A percentile compares a stretch with the other conserved stretches of the same genome.
phyloP scores from a whole-genome alignment of 2,329 filamentous ascomycete genomes.

The Epichloe sp. region DNA sequence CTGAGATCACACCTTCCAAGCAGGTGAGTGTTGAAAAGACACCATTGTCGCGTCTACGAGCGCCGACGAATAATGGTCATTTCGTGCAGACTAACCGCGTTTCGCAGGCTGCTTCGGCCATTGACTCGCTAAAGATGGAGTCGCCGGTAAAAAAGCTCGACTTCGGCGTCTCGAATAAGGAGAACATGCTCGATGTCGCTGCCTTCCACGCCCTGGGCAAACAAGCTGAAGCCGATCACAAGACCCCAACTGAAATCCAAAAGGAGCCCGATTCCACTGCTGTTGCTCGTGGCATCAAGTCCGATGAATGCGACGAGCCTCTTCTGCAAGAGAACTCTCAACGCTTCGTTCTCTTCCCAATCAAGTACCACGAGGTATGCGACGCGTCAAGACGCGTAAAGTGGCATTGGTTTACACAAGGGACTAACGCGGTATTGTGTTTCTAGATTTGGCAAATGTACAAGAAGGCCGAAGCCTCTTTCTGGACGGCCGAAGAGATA shows the following conservation, averaged over 20 bases:
- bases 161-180: conserved; percentile 64
- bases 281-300: conserved; percentile 41
- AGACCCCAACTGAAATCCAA: conserved; percentile 35
- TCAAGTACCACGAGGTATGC: conserved; percentile 98
- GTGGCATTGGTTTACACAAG: conserved; percentile 23
- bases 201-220: conserved; percentile 38
- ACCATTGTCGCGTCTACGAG: background rate
- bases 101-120: conserved; percentile 66
- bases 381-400: conserved; percentile 54
- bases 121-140: conserved; percentile 85
- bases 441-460: conserved; percentile 98
- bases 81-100: conserved; percentile 18
- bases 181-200: conserved; percentile 52
- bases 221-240: conserved; percentile 48
- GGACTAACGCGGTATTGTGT: conserved; percentile 3
- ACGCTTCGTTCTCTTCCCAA: conserved; percentile 94
- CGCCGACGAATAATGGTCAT: background rate
- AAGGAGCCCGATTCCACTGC: conserved; percentile 22
- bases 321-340: conserved; percentile 90
- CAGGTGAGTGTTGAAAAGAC: conserved; percentile 30
- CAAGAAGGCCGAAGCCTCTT: conserved; percentile 98
- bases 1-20: conserved; percentile 52
- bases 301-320: conserved; percentile 71
- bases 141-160: conserved; percentile 84
- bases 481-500: conserved; percentile 99